These are phyloP conservation scores for Coprinellus micaceus DNA, from an alignment of 768 basidiomycete species.

Conservation along the genomic window DNA sequence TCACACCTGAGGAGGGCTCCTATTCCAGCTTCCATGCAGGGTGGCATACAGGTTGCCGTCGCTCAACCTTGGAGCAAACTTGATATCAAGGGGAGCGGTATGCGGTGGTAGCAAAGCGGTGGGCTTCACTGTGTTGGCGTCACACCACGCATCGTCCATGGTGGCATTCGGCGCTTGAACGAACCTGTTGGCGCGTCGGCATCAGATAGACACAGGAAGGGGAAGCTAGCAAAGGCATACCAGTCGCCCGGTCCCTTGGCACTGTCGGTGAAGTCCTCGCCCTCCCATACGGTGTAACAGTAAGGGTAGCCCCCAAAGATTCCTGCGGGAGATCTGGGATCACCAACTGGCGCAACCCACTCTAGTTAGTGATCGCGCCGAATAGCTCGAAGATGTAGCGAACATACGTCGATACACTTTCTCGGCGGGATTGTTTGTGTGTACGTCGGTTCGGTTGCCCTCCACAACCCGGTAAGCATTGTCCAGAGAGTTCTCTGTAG, in stretches of 20 bases:
- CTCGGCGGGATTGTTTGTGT: conserved; percentile 15
- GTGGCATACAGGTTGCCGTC: conserved; percentile 3
- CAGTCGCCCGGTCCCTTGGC: conserved; percentile 10
- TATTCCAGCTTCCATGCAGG: conserved; percentile 8
- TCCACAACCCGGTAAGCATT: conserved; percentile 7
- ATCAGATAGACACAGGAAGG: not conserved
- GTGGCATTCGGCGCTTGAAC: conserved; percentile 7
- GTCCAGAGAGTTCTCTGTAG: conserved; percentile 12
- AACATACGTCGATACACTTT: conserved; percentile 11
- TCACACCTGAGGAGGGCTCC: conserved; percentile 5
- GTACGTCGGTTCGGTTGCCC: conserved; percentile 9
- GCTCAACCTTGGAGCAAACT: not conserved
- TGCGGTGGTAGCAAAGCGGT: conserved; percentile 7
- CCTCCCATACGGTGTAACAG: conserved; percentile 12
- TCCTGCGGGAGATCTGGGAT: conserved; percentile 2
- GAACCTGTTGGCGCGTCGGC: not conserved
- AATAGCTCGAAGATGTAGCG: not conserved
- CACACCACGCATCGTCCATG: conserved; percentile 4
- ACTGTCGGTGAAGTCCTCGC: conserved; percentile 5
- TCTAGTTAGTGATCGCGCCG: not conserved
- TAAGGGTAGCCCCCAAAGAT: conserved; percentile 14
- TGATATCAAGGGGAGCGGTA: conserved; percentile 10
- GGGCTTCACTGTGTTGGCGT: not conserved
- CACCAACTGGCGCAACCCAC: conserved; percentile 6
- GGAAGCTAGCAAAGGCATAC: not conserved